A percentile compares a stretch with the other conserved stretches of the same genome.
Conservation (phyloP, 2,329 filamentous ascomycete genomes). For the Zasmidium angulare region DNA sequence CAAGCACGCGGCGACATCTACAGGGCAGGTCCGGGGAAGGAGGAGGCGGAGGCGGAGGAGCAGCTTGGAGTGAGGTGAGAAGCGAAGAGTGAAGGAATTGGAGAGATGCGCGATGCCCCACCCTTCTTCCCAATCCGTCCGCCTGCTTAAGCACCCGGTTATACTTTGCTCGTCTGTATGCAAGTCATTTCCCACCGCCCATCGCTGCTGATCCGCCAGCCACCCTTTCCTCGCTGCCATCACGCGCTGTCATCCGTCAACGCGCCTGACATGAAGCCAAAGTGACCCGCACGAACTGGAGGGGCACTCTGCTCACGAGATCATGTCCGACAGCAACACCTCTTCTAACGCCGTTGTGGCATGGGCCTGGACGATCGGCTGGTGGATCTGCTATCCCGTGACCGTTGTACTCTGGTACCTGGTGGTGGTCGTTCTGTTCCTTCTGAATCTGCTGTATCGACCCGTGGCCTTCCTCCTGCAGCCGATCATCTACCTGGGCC, state of each 20-base stretch:
- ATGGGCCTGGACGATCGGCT: constrained; percentile 23
- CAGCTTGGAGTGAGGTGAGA: background rate
- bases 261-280: background rate
- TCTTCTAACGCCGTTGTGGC: constrained; percentile 18
- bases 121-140: background rate
- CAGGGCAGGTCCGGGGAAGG: background rate
- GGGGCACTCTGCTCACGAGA: background rate
- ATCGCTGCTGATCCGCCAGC: no score
- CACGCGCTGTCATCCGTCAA: background rate
- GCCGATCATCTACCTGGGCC: constrained; percentile 50
- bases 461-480: constrained; percentile 50
- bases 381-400: constrained; percentile 41
- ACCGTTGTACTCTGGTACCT: constrained; percentile 41
- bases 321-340: background rate
- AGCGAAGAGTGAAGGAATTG: background rate
- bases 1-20: background rate
- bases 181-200: constrained; percentile 5
- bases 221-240: background rate
- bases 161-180: background rate
- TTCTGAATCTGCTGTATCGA: constrained; percentile 50
- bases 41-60: background rate
- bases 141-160: background rate
- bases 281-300: background rate
- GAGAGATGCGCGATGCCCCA: background rate
- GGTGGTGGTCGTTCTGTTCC: constrained; percentile 38